Evolutionary conservation across 2,329 filamentous ascomycete species (phyloP), one percentile per base, ranked within the genome.

Genomic region (Paracorniculantispora psalliotae): DNA sequence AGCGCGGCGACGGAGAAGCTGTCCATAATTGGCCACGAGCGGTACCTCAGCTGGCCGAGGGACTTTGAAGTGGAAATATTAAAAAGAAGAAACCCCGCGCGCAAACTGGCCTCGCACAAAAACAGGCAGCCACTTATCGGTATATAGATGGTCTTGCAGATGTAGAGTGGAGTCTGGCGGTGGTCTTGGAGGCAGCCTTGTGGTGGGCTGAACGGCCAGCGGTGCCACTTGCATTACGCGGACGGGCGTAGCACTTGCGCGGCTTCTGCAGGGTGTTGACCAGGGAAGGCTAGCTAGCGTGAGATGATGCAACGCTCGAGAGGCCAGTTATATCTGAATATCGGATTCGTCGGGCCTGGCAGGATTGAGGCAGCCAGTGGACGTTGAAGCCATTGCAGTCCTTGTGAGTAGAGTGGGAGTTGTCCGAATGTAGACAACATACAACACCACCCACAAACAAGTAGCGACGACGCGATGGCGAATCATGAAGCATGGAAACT

Each of bases 1-100:
- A 55, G 52, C 23, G 30, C 17, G 25, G 39, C 35, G 37, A 46
- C 25, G 13, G 52, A 55, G 52, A 55, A 55, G 25, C 52, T 39
- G 39, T 55, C 52, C 52, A 55, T 55, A 26, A 33, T 35, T 26
- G 47, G 26, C n/a, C 19, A 25, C 43, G n/a, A 26, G 23, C 15
- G n/a, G 23, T 13, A 46, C n/a, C 10, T 26, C 43, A 9, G 43
- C 23, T 17, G 23, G 12, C 8, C 4, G 43, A 25, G 2, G 2
- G 23, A 46, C 26, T n/a, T n/a, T n/a, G n/a, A n/a, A n/a, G n/a
- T n/a, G n/a, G n/a, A n/a, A n/a, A n/a, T n/a, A n/a, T n/a, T n/a
- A n/a, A n/a, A n/a, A n/a, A n/a, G n/a, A n/a, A n/a, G n/a, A n/a
- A n/a, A n/a, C n/a, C n/a, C n/a, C n/a, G n/a, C n/a, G n/a, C n/a